Evolutionary conservation across 2,329 filamentous ascomycete genomes (phyloP), one percentile per base, ranked within the genome.

Genomic region (Colletotrichum scovillei): DNA sequence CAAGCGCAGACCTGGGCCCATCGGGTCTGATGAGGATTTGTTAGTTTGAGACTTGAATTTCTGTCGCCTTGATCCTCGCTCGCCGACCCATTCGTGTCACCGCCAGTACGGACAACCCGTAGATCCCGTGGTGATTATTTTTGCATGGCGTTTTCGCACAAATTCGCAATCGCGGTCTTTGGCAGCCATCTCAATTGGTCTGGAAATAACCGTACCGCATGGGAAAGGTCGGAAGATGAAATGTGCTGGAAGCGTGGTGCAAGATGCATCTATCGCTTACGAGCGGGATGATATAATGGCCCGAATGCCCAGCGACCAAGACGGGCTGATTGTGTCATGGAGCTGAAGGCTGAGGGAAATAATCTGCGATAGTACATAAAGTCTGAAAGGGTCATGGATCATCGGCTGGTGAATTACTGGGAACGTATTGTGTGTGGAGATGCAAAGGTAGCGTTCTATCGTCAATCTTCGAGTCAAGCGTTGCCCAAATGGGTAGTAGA

Each of bases 381-480:
- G 66, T 64, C 59, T 69, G 66, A 42, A 64, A 64, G 26, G 66
- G 70, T 46, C 70, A 73, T 69, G 70, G 70, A 73, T 73, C 70
- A 73, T 70, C 66, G 59, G 63, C 42, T 59, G 70, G 70, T 64
- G 60, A 12, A 35, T 12, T 70, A 12, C 66, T 67, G 64, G 24
- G 59, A 64, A 30, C 30, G 30, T 70, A n/a, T 38, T 67, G 69
- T 60, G 69, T 64, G 49, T 53, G 60, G 30, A 62, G 53, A 24
- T 35, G 22, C 12, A 63, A 22, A 62, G 26, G 71, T 72, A 67
- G 35, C 56, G 67, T 72, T 49, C 63, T 73, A 67, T 72, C 71
- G 58, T 60, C 62, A 62, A 38, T 72, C 66, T 73, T 72, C 67
- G 67, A 73, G 71, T 72, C 67, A 73, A 73, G 67, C 71, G 67